A percentile compares a stretch with the other conserved stretches of the same genome.
Evolutionary conservation across 441 rosid species (phyloP).

Genomic region (Gossypium lobatum): DNA sequence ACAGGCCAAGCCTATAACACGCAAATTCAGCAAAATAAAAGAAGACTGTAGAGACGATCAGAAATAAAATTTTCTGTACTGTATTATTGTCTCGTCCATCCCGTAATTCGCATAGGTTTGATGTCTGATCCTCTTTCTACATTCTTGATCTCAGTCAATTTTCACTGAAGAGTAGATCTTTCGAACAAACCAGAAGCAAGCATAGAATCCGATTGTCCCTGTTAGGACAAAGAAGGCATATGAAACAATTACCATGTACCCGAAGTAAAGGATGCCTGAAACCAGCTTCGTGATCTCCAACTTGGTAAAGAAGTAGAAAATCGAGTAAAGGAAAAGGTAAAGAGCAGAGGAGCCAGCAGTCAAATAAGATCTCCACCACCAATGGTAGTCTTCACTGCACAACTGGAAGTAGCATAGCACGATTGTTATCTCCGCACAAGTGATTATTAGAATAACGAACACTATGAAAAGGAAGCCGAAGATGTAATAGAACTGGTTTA

Average conservation of each 20-base stretch:
- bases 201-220: constrained; percentile 88
- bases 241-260: constrained; percentile 78
- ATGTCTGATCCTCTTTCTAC: constrained; percentile 5
- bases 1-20: constrained; percentile 7
- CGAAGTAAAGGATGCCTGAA: constrained; percentile 84
- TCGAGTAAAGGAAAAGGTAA: constrained; percentile 86
- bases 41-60: not conserved
- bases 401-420: constrained; percentile 95
- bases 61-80: not conserved
- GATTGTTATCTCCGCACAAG: constrained; percentile 85
- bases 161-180: constrained; percentile 92
- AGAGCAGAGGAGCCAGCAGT: constrained; percentile 91
- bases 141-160: constrained; percentile 47
- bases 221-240: constrained; percentile 87
- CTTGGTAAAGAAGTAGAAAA: constrained; percentile 92
- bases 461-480: constrained; percentile 97
- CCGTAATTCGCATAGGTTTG: not conserved
- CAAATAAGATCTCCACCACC: constrained; percentile 99
- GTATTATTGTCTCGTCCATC: not conserved
- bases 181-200: constrained; percentile 92
- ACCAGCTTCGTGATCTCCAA: constrained; percentile 85
- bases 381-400: constrained; percentile 87
- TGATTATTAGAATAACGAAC: constrained; percentile 69
- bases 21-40: not conserved
- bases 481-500: constrained; percentile 97